A percentile compares a stretch with the other conserved stretches of the same genome.
phyloP scores from a whole-genome alignment of 2,329 filamentous ascomycete genomes.

The Curvularia verruculosa region DNA sequence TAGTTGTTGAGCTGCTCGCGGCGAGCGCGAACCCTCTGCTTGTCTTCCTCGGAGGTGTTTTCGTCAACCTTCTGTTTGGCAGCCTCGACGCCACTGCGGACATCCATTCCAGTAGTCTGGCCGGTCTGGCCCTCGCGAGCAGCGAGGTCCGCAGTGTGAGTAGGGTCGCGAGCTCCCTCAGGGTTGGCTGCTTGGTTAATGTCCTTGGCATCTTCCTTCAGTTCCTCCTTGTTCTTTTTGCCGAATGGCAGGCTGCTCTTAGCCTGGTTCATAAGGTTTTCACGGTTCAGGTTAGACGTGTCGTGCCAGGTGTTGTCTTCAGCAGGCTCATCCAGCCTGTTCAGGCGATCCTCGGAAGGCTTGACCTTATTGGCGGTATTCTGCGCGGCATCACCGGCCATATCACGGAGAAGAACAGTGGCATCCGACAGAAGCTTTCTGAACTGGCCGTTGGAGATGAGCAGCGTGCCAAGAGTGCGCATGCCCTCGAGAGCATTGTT shows the following conservation, averaged over 20 bases:
- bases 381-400: conserved; percentile 85
- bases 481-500: conserved; percentile 83
- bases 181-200: conserved; percentile 65
- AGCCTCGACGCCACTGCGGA: conserved; percentile 56
- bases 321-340: conserved; percentile 80
- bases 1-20: conserved; percentile 70
- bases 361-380: conserved; percentile 77
- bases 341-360: conserved; percentile 76
- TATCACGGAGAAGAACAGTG: conserved; percentile 80
- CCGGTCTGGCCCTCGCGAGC: conserved; percentile 58
- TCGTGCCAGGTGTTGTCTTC: conserved; percentile 95
- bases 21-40: conserved; percentile 49
- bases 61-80: conserved; percentile 65
- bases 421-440: conserved; percentile 86
- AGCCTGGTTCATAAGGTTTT: conserved; percentile 70
- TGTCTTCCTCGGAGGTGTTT: conserved; percentile 68
- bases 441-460: conserved; percentile 97
- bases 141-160: conserved; percentile 59
- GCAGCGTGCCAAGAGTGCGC: conserved; percentile 82
- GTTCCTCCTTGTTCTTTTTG: conserved; percentile 58
- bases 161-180: conserved; percentile 59
- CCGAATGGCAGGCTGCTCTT: conserved; percentile 63
- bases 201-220: conserved; percentile 62
- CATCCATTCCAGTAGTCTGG: conserved; percentile 58
- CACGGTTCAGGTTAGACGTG: conserved; percentile 74